A percentile compares a stretch with the other conserved stretches of the same genome.
Conservation (phyloP, 257 asterid genomes). For the Rhazya stricta region DNA sequence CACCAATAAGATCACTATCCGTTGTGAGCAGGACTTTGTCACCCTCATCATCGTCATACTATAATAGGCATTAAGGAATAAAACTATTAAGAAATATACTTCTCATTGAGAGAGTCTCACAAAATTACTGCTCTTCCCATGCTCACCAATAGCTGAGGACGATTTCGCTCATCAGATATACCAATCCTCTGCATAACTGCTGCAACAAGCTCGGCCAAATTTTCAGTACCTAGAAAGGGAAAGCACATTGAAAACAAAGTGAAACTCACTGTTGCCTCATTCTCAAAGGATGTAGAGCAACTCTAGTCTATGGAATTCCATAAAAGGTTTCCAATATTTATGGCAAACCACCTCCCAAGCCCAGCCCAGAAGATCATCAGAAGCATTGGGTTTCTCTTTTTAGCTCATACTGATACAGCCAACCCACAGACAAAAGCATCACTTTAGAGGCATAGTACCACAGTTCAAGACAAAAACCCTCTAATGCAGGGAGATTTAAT, state of each 20-base stretch:
- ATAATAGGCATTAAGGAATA: conserved; percentile 3
- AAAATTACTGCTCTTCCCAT: conserved; percentile 10
- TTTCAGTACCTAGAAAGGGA: conserved; percentile 56
- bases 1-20: conserved; percentile 79
- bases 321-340: background rate
- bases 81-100: background rate
- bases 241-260: background rate
- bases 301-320: background rate
- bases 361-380: background rate
- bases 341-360: background rate
- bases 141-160: conserved; percentile 81
- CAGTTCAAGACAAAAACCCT: background rate
- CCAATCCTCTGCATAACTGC: conserved; percentile 74
- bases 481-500: background rate
- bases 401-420: background rate
- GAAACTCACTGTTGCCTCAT: background rate
- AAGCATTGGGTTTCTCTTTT: background rate
- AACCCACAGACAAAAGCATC: background rate
- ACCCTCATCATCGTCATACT: conserved; percentile 98
- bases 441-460: background rate
- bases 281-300: background rate
- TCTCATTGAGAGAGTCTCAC: background rate
- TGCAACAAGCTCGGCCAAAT: conserved; percentile 68
- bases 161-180: conserved; percentile 30
- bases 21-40: conserved; percentile 81